Percentiles rank a stretch among this genome's conserved stretches.
These are phyloP conservation scores for Craterostigma plantagineum DNA, from an alignment of 257 asterid genomes.

Conservation along the genomic window DNA sequence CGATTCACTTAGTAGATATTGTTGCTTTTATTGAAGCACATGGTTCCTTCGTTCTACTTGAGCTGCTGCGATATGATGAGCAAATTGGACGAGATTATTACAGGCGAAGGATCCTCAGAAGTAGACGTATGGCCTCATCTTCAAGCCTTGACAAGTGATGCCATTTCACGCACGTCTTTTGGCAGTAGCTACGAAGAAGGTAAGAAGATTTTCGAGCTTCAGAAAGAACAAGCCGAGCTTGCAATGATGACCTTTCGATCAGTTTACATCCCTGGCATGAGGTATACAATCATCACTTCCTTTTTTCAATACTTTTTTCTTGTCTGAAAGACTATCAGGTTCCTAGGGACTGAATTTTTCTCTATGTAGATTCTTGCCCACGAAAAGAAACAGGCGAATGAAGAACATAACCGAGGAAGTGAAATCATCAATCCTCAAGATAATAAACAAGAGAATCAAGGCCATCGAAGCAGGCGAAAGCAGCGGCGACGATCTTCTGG, in stretches of 20 bases:
- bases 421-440: slow-evolving; percentile 12
- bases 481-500: slow-evolving; percentile 18
- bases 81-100: slow-evolving; percentile 20
- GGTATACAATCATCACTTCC: slow-evolving; percentile 13
- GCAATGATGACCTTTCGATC: slow-evolving; percentile 8
- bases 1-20: neutral
- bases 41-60: slow-evolving; percentile 24
- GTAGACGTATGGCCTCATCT: slow-evolving; percentile 32
- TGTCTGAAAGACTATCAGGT: too few species aligned
- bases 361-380: slow-evolving; percentile 26
- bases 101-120: slow-evolving; percentile 12
- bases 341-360: too few species aligned
- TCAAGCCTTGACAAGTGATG: slow-evolving; percentile 17
- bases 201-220: slow-evolving; percentile 24
- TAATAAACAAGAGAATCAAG: slow-evolving; percentile 20
- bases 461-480: slow-evolving; percentile 24
- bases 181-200: slow-evolving; percentile 40
- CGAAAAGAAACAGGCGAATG: slow-evolving; percentile 22
- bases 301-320: neutral
- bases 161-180: slow-evolving; percentile 33
- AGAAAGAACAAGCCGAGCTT: slow-evolving; percentile 21
- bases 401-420: slow-evolving; percentile 22
- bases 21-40: slow-evolving; percentile 12
- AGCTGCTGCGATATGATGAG: slow-evolving; percentile 19
- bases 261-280: slow-evolving; percentile 23